Evolutionary conservation across 2,329 filamentous ascomycete species (phyloP), one percentile per base, ranked within the genome.

Genomic region (Cordyceps farinosa): DNA sequence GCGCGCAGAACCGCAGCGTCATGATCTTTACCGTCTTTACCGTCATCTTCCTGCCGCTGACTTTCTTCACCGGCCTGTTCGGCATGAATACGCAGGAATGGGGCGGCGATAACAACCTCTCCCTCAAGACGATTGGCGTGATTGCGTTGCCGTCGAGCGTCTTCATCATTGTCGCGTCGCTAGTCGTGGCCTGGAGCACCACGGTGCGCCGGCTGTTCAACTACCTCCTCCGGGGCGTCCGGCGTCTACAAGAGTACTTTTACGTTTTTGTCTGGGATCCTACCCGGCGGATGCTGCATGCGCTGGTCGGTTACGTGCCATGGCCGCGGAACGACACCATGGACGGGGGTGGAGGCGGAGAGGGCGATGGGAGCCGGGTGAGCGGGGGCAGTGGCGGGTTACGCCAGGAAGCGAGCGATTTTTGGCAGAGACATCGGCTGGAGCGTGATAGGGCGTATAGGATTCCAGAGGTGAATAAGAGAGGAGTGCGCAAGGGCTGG

Each of bases 1-100:
- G 83, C 64, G 81, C 82, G 9, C 86, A 88, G 71, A 86, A 84
- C 62, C 78, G 85, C 30, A 85, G 85, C 17, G 82, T 88, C 63
- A 86, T 88, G 82, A 86, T 88, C 66, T 88, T 89, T 71, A 88
- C 85, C 9, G 85, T 79, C 0, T 85, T 85, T 64, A 85, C 83
- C 10, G 82, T 88, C 63, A 85, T 88, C 27, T 88, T 87, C 73
- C 74, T 88, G 1, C 86, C 86, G 0, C 71, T 88, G 6, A 85
- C 83, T 22, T 88, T 89, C 75, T 88, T 89, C 71, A 88, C 86
- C 0, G 82, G 84, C 3, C 70, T 89, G 1, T 88, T 88, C 61
- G 85, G 86, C 60, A 88, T 88, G 80, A 88, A 89, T 67, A 85
- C 84, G 3, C 74, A 72, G 4, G 85, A 88, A 71, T 87, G 85